Evolutionary conservation across 179 eudicot species (phyloP), one percentile per base, ranked within the genome.

Genomic region (Vitellaria paradoxa): DNA sequence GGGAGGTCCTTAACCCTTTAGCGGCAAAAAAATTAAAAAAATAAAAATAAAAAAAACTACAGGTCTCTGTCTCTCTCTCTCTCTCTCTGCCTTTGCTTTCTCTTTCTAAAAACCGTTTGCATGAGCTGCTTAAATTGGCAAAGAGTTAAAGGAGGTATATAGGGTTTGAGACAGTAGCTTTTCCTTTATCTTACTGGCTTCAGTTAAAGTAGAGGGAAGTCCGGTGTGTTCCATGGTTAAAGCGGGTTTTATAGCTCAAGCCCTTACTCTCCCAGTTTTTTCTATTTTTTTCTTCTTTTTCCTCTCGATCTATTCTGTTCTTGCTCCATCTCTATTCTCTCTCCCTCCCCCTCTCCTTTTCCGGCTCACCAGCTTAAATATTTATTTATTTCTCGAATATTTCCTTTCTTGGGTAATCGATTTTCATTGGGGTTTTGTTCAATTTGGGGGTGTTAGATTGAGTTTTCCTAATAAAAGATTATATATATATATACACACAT

Each of bases 201-300:
- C 91, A 76, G 90, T 91, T 87, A 91, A 91, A 89, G 92, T 78
- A 60, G 70, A 77, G 79, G 79, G 79, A 88, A 78, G 81, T 88
- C 84, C 80, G 84, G 83, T 82, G 78, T 87, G 78, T 80, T 78
- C 77, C 73, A 7, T 50, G 74, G 45, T 50, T 50, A 50, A 50
- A 83, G 86, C 86, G 76, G 78, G 81, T 84, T 80, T 86, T 74
- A 79, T 79, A 84, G 60, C 80, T 70, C 78, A 73, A 78, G 52
- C 81, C 71, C 73, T 77, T 55, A 70, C 53, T 77, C 24, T 70
- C 50, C 74, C 77, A 70, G 79, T 30, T 30, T 30, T 30, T 30
- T 30, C 2, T 30, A 0, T 30, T 30, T 81, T 12, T 76, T 71
- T 40, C 59, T 63, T 30, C 81, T 65, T 55, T 79, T 71, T 70